Percentiles rank a stretch among this genome's conserved stretches.
These are phyloP conservation scores for Psophocarpus tetragonolobus DNA, from an alignment of 306 rosid genomes.

Conservation along the genomic window DNA sequence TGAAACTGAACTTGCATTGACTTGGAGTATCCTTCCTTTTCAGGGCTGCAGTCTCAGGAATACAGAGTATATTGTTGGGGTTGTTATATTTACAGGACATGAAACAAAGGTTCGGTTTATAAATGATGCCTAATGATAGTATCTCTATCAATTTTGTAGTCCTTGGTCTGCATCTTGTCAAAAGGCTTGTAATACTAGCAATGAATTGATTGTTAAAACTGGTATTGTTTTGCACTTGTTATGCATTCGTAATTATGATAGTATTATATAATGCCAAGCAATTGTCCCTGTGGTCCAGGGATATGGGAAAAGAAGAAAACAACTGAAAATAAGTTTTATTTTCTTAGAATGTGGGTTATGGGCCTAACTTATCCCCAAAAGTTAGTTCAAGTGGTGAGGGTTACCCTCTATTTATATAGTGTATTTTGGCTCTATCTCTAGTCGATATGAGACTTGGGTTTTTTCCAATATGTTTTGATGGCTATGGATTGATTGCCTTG, in stretches of 20 bases:
- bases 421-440: too few relatives aligned
- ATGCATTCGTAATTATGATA: conserved; percentile 1
- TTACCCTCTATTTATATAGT: too few relatives aligned
- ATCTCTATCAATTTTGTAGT: not conserved
- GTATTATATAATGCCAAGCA: not conserved
- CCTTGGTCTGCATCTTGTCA: conserved; percentile 5
- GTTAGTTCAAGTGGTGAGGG: too few relatives aligned
- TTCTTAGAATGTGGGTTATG: too few relatives aligned
- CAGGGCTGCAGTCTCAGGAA: conserved; percentile 99
- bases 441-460: too few relatives aligned
- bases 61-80: conserved; percentile 89
- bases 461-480: too few relatives aligned
- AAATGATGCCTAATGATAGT: conserved; percentile 13
- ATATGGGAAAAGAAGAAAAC: conserved; percentile 6
- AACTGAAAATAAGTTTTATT: not conserved
- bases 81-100: conserved; percentile 91
- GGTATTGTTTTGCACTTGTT: not conserved
- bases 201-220: conserved; percentile 9
- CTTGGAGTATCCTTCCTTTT: conserved; percentile 33
- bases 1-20: conserved; percentile 23
- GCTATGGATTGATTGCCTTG: not conserved
- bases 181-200: not conserved
- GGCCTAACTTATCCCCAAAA: too few relatives aligned
- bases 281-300: not conserved
- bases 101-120: conserved; percentile 85